phyloP scores from a whole-genome alignment of 768 basidiomycete genomes.

The Pleurotus platypus region DNA sequence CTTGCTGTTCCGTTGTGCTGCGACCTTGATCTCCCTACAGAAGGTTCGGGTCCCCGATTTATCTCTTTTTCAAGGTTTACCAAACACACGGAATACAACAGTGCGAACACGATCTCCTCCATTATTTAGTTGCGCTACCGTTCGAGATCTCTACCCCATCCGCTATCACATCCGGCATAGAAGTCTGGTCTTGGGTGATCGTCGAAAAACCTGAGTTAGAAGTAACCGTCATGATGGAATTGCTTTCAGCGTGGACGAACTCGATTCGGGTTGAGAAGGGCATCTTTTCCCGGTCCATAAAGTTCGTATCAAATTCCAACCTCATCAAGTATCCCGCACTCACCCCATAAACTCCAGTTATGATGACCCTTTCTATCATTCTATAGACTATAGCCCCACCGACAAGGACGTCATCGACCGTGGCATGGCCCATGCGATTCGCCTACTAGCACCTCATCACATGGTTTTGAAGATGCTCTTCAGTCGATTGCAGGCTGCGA shows the following conservation, averaged over 20 bases:
- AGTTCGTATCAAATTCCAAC: constrained; percentile 47
- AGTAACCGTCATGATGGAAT: constrained; percentile 79
- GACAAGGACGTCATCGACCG: constrained; percentile 82
- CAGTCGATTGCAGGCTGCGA: constrained; percentile 90
- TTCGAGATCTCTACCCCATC: constrained; percentile 87
- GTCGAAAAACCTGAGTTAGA: constrained; percentile 81
- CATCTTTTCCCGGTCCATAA: constrained; percentile 74
- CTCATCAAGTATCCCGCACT: not conserved
- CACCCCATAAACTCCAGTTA: constrained; percentile 47
- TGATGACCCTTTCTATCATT: constrained; percentile 82
- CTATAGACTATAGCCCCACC: constrained; percentile 86
- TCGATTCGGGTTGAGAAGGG: constrained; percentile 78
- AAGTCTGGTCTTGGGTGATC: constrained; percentile 96
- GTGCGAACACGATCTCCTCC: constrained; percentile 84
- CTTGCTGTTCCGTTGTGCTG: constrained; percentile 82
- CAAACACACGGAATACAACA: constrained; percentile 20
- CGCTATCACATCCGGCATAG: constrained; percentile 82
- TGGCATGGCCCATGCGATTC: constrained; percentile 61
- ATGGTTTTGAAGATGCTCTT: constrained; percentile 85
- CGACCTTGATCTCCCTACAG: constrained; percentile 67
- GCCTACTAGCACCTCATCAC: constrained; percentile 78
- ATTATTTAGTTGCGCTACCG: constrained; percentile 83
- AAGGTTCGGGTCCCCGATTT: constrained; percentile 38
- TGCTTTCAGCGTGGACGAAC: constrained; percentile 83
- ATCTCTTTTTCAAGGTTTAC: not conserved